Base-by-base conservation (phyloP, 305 asterid species). In the Plantago coronopus region DNA sequence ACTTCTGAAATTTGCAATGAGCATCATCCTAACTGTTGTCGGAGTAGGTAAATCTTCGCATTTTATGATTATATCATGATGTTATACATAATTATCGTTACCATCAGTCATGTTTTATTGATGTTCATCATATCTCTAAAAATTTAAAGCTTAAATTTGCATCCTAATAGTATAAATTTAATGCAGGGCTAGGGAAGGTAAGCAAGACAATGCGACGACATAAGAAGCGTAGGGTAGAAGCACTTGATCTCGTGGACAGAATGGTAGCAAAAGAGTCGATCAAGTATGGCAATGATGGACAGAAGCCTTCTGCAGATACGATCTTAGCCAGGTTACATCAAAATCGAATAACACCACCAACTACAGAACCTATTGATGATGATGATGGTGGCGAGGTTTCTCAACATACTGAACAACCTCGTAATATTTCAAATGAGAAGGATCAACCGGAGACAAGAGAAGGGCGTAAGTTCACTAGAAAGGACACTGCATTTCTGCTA, bases 171-270 rank as follows among this genome's bases (percentile, higher is more conserved):
- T 34, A 34, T 34, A 34, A 11, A 34, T 12, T 21, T 21, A 9
- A 49, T n/a, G 7, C 56, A 49, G 56, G 56, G 17, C 17, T 49
- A 49, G 56, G 56, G 56, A 49, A 21, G 34, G 21, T 49, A 20
- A 21, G 25, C 9, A 49, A 13, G 56, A 20, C n/a, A n/a, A n/a
- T 49, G 15, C 31, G 17, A 49, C 56, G 16, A 20, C 8, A 21
- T 19, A 49, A 21, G 56, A 11, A 49, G 56, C 22, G 25, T 11
- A 3, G 13, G 16, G 2, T 3, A 4, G 17, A 49, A 11, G 56
- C 56, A 2, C 1, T 2, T 12, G 34, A 20, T 3, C 12, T 49
- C 9, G 25, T 49, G 8, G 13, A 20, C 12, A 21, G 0, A 20
- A 2, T 49, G 34, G 22, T 49, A 27, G 9, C 14, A 49, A 27